Conservation (phyloP, 306 rosid species). For the Medicago ruthenica region DNA sequence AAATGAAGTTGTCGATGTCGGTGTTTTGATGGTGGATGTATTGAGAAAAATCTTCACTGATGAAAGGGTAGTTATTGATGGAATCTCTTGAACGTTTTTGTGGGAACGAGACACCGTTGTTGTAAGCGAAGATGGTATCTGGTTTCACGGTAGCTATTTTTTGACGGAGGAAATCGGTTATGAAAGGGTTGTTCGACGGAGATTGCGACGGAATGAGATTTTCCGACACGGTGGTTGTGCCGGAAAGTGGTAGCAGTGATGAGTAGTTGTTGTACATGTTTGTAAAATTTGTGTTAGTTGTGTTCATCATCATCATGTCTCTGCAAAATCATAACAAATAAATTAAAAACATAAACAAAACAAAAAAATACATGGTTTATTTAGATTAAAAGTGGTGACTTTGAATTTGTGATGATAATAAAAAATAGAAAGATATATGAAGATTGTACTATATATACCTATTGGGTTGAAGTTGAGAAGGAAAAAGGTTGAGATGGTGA, state of each 20-base stretch:
- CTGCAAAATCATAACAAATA: slow-evolving; percentile 37
- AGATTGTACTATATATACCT: slow-evolving; percentile 51
- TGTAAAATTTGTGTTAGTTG: slow-evolving; percentile 47
- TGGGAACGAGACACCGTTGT: slow-evolving; percentile 32
- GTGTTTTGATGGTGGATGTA: slow-evolving; percentile 68
- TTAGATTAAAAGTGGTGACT: too few species aligned
- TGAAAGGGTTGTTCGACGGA: slow-evolving; percentile 43
- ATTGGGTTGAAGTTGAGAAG: slow-evolving; percentile 60
- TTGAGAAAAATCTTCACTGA: slow-evolving; percentile 68
- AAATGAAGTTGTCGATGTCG: slow-evolving; percentile 59
- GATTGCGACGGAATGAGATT: slow-evolving; percentile 45
- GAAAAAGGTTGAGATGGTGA: slow-evolving; percentile 66
- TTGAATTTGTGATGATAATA: too few species aligned
- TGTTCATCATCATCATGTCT: slow-evolving; percentile 50
- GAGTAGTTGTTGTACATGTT: slow-evolving; percentile 53
- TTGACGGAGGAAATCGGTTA: slow-evolving; percentile 24
- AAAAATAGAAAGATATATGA: too few species aligned
- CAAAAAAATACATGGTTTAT: neutral
- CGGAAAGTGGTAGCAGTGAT: slow-evolving; percentile 55
- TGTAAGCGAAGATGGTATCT: slow-evolving; percentile 65
- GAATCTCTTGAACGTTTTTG: slow-evolving; percentile 75
- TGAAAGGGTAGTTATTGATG: slow-evolving; percentile 33
- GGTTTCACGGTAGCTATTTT: slow-evolving; percentile 58
- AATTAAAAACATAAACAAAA: neutral
- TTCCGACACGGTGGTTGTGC: slow-evolving; percentile 57